These are phyloP conservation scores for Mycena belliarum DNA, from an alignment of 768 basidiomycete genomes.

Conservation along the genomic window DNA sequence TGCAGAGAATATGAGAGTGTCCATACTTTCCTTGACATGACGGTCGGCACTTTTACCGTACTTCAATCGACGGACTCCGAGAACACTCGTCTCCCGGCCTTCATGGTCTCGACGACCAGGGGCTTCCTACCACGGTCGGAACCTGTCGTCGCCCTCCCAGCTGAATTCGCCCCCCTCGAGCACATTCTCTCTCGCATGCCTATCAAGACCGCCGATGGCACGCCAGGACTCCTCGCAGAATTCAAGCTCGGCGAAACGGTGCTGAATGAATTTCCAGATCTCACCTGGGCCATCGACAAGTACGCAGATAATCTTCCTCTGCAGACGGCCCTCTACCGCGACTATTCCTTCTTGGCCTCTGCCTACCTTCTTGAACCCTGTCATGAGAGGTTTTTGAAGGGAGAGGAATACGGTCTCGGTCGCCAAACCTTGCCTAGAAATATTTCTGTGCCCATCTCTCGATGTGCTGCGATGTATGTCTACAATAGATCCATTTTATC, in stretches of 20 bases:
- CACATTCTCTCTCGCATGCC: conserved; percentile 32
- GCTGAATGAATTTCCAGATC: conserved; percentile 26
- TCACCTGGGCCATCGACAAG: conserved; percentile 25
- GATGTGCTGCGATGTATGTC: conserved; percentile 27
- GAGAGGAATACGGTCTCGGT: conserved; percentile 30
- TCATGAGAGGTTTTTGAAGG: conserved; percentile 26
- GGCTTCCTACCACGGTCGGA: conserved; percentile 30
- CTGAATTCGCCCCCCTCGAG: conserved; percentile 28
- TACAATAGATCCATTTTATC: not conserved
- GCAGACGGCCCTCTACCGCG: conserved; percentile 29
- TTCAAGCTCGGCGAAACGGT: conserved; percentile 31
- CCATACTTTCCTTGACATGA: conserved; percentile 6
- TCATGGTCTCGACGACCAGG: conserved; percentile 26
- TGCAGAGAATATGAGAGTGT: not conserved
- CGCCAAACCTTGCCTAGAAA: conserved; percentile 26
- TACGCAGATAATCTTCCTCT: conserved; percentile 23
- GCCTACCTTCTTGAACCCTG: conserved; percentile 35
- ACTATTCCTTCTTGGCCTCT: conserved; percentile 31
- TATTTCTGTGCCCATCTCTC: conserved; percentile 29
- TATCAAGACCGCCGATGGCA: conserved; percentile 30
- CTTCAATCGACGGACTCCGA: conserved; percentile 18
- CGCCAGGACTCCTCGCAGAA: conserved; percentile 29
- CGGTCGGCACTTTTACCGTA: conserved; percentile 18
- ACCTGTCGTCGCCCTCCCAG: conserved; percentile 27
- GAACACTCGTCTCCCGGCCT: conserved; percentile 22